Evolutionary conservation across 768 basidiomycete species (phyloP), one percentile per base, ranked within the genome.

Genomic region (Suillus clintonianus): DNA sequence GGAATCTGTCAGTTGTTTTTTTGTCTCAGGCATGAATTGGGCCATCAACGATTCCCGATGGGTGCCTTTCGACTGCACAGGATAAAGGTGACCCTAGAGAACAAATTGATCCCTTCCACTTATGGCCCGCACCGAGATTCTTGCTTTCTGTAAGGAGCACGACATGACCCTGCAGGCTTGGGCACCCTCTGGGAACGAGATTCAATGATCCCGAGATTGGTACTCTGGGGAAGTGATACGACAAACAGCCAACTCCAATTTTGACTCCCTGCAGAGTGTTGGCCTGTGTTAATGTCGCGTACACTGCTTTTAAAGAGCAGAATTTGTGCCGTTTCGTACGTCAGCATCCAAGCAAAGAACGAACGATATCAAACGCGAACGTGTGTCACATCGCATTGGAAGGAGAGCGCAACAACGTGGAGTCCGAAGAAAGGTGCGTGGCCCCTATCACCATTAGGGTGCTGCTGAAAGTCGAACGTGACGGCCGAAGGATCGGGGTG

Each of bases 231-330:
- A 68, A 80, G 47, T 87, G 85, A 72, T 86, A 90, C 71, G 69
- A 73, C 43, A 91, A 86, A 69, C 71, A 78, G 53, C 78, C 83
- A n/a, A 81, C 87, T 69, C 83, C 85, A 67, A 77, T 93, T 55
- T 77, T 91, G 43, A 77, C 34, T 88, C 86, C 13, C 75, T 95
- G n/a, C 90, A 95, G 73, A 89, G 90, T 80, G 91, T 87, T 65
- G 41, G 72, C 42, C 42, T 22, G 61, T 59, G 63, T 41, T 6
- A 22, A 34, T 53, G 50, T 55, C 64, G 34, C 53, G 54, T 39
- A 10, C 56, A 48, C 37, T n/a, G n/a, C 9, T 30, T 27, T 42
- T 19, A 32, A 51, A 67, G 13, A 24, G 22, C 10, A 10, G n/a
- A 4, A n/a, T 22, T 22, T 9, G 42, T 19, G 7, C 43, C 88